phyloP scores from a whole-genome alignment of 2,329 filamentous ascomycete genomes.

The Microsporum canis region DNA sequence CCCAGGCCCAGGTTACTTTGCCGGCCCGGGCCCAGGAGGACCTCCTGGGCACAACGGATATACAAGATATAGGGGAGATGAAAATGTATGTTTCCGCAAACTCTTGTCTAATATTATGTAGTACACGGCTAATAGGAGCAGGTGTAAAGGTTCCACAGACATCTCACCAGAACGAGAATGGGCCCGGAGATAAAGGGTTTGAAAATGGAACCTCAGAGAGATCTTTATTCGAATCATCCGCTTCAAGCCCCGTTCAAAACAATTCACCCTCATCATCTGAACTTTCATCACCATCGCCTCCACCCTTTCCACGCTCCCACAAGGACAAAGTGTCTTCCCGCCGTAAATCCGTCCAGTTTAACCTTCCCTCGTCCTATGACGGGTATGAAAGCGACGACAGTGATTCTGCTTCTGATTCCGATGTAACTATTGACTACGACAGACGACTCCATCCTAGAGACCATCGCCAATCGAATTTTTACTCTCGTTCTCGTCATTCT shows the following conservation, averaged over 20 bases:
- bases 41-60: slow-evolving; percentile 31
- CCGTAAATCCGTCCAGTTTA: slow-evolving; percentile 15
- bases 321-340: not conserved
- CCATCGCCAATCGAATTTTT: not conserved
- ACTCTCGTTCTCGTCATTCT: not conserved
- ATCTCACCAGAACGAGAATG: not conserved
- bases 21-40: slow-evolving; percentile 18
- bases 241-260: not conserved
- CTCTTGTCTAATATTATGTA: slow-evolving; percentile 17
- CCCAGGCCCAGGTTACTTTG: slow-evolving; percentile 28
- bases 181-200: slow-evolving; percentile 4
- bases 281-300: not conserved
- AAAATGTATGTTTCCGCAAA: slow-evolving; percentile 38
- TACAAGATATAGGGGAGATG: slow-evolving; percentile 32
- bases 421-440: slow-evolving; percentile 15
- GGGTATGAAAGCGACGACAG: slow-evolving; percentile 37
- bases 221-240: not conserved
- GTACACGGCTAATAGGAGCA: not conserved
- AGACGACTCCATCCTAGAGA: not conserved
- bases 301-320: slow-evolving; percentile 7
- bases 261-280: not conserved
- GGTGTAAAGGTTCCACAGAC: slow-evolving; percentile 4
- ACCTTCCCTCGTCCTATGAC: slow-evolving; percentile 10
- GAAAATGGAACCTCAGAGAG: not conserved
- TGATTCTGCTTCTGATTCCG: slow-evolving; percentile 26